Evolutionary conservation across 257 asterid genomes (phyloP).

Genomic region (Solanum piurae): DNA sequence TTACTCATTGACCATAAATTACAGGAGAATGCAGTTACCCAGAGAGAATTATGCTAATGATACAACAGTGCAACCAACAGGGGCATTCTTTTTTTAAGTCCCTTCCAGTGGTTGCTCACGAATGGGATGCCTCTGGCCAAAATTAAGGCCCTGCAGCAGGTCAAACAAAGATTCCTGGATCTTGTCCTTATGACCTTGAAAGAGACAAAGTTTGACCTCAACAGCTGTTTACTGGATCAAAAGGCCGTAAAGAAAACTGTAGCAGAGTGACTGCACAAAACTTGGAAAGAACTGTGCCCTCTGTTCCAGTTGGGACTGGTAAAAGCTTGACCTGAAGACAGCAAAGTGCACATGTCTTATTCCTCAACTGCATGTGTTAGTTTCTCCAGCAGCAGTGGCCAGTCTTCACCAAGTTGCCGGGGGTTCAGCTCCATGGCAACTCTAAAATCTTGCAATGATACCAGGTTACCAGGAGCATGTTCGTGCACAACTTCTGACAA

Average conservation of each 20-base stretch:
- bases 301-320: conserved; percentile 27
- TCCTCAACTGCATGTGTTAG: conserved; percentile 50
- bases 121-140: conserved; percentile 21
- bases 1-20: conserved; percentile 48
- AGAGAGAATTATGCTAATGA: conserved; percentile 52
- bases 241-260: conserved; percentile 23
- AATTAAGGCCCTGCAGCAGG: conserved; percentile 20
- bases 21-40: conserved; percentile 48
- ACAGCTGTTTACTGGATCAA: conserved; percentile 29
- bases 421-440: conserved; percentile 90
- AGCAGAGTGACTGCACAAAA: conserved; percentile 5
- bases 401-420: conserved; percentile 77
- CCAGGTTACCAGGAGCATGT: conserved; percentile 20
- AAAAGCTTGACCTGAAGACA: conserved; percentile 17
- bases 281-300: conserved; percentile 18
- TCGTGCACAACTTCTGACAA: conserved; percentile 28
- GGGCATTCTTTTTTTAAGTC: conserved; percentile 27
- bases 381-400: conserved; percentile 79
- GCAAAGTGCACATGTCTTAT: conserved; percentile 22
- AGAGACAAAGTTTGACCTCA: conserved; percentile 19
- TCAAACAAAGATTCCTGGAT: conserved; percentile 35
- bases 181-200: conserved; percentile 31
- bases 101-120: conserved; percentile 27
- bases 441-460: conserved; percentile 69
- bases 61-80: conserved; percentile 69